These are phyloP conservation scores for Schizophyllum commune DNA, from an alignment of 1,284 basidiomycete genomes.

Conservation along the genomic window DNA sequence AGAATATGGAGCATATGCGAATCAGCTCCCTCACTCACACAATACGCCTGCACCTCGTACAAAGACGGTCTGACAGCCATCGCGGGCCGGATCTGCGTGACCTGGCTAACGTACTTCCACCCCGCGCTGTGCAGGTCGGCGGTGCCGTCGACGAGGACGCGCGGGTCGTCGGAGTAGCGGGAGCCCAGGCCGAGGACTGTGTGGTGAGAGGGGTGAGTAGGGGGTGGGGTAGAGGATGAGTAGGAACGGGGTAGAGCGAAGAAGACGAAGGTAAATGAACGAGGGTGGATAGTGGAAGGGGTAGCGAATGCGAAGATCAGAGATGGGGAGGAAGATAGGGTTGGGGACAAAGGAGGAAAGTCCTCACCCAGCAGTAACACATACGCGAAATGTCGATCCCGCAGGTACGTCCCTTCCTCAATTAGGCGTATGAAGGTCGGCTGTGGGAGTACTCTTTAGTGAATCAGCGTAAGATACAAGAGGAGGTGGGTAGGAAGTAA, in stretches of 20 bases:
- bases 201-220: too few species aligned
- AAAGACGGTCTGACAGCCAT: constrained; percentile 1
- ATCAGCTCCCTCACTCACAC: too few species aligned
- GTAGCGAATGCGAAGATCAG: too few species aligned
- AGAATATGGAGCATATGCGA: too few species aligned
- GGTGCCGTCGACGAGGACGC: constrained; percentile 41
- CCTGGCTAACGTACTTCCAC: constrained; percentile 6
- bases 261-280: too few species aligned
- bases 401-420: constrained; percentile 1
- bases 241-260: too few species aligned
- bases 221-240: too few species aligned
- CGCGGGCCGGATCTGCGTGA: constrained; percentile 1
- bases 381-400: neutral
- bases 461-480: too few species aligned
- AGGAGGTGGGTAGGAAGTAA: too few species aligned
- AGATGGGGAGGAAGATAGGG: too few species aligned
- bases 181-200: constrained; percentile 55
- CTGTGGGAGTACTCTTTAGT: neutral
- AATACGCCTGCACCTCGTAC: constrained; percentile 6
- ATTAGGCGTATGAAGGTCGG: constrained; percentile 11
- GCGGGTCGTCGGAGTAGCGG: constrained; percentile 49
- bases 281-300: too few species aligned
- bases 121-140: constrained; percentile 22
- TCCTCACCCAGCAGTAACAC: neutral
- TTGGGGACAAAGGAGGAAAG: too few species aligned